Percentiles rank a stretch among this genome's conserved stretches.
Conservation (phyloP, 2,329 filamentous ascomycete genomes). For the Cladosporium austrohemisphaericum region DNA sequence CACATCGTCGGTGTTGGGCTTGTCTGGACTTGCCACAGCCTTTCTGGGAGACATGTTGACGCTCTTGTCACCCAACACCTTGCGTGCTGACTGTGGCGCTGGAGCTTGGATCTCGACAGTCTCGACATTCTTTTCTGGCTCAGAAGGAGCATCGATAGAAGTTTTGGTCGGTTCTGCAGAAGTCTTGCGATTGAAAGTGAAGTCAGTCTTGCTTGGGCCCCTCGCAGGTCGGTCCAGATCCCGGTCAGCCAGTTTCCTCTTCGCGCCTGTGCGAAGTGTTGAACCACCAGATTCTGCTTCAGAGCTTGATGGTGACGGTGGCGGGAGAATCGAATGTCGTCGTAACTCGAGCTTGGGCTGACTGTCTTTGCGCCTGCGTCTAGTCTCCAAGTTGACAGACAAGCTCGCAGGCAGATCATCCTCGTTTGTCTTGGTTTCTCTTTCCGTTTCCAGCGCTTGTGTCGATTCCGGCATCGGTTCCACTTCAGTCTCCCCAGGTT, state of each 20-base stretch:
- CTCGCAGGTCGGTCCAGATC: slow-evolving; percentile 44
- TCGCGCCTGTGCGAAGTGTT: slow-evolving; percentile 47
- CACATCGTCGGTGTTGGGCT: slow-evolving; percentile 17
- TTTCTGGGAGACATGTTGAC: slow-evolving; percentile 37
- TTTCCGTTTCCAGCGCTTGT: slow-evolving; percentile 9
- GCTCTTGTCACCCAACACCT: slow-evolving; percentile 41
- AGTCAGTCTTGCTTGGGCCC: slow-evolving; percentile 37
- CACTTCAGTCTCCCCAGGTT: slow-evolving; percentile 19
- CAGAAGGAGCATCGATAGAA: not conserved
- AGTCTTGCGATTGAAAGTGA: slow-evolving; percentile 44
- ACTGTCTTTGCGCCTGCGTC: slow-evolving; percentile 51
- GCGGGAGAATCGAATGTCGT: slow-evolving; percentile 41
- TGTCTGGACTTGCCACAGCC: slow-evolving; percentile 5
- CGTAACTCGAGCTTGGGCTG: slow-evolving; percentile 42
- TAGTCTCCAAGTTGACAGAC: slow-evolving; percentile 49
- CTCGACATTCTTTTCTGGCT: slow-evolving; percentile 6
- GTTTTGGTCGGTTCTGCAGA: not conserved
- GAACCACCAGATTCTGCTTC: slow-evolving; percentile 32
- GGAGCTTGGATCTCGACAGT: slow-evolving; percentile 3
- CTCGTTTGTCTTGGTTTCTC: slow-evolving; percentile 20
- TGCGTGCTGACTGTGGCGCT: slow-evolving; percentile 18
- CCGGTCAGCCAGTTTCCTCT: slow-evolving; percentile 55
- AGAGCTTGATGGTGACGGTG: slow-evolving; percentile 35
- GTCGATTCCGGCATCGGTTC: too few species aligned
- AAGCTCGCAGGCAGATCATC: slow-evolving; percentile 35